Base-by-base conservation (phyloP, 257 asterid genomes). In the Ilex asprella region DNA sequence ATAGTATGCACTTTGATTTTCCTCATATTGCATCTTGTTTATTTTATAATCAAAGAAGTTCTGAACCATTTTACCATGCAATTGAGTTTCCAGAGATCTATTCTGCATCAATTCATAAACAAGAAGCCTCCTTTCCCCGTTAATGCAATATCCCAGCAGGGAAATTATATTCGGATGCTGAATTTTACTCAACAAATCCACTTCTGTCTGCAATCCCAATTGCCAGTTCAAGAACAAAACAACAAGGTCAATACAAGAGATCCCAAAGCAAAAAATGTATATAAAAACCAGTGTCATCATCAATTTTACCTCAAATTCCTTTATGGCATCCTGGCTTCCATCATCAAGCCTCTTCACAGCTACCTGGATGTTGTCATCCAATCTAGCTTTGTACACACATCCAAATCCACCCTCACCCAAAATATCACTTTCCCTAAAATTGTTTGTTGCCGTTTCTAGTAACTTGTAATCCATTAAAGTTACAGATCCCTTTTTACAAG, bases 321-420 rank as follows among this genome's bases (percentile, higher is more conserved):
- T 80, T 10, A 71, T 30, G 11, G 82, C 78, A 69, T 80, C 81
- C 39, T 44, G 76, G 58, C 61, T 63, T 30, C 77, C 83, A 31
- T 68, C 76, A 27, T 50, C 65, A 47, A 87, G 77, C 61, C 83
- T 87, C 79, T 87, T 84, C 44, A 87, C 90, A 59, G 95, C 95
- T 55, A 69, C 87, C 72, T 60, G 73, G 29, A 61, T 59, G 67
- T 77, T 63, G 5, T 73, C 88, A 29, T 79, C 82, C 58, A 87
- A 74, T 52, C 72, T 73, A 68, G 74, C 95, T 70, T 58, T 77
- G 78, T 87, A 87, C 5, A 87, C 95, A 62, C 84, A 73, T 58
- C 95, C 95, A 58, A 84, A 87, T 55, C 92, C 95, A 47, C 95
- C 95, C 1, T 55, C 66, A 13, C 95, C 95, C 76, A 87, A 70